phyloP scores from a whole-genome alignment of 2,329 filamentous ascomycete species.

The Calonectria pteridis region DNA sequence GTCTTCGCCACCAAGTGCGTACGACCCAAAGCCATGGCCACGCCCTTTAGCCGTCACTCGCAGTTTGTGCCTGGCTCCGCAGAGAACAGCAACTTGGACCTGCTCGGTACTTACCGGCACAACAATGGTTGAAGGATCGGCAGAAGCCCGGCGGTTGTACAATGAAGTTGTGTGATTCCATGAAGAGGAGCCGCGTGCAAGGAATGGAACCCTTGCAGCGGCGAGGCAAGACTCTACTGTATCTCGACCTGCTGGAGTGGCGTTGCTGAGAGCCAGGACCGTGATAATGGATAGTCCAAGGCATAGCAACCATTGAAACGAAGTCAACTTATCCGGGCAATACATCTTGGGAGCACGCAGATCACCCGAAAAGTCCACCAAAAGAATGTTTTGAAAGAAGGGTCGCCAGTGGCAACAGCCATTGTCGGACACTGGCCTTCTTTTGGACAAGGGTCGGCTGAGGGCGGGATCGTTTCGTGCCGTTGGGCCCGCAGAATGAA shows the following conservation, averaged over 20 bases:
- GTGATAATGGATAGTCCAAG: not conserved
- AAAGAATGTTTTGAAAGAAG: not conserved
- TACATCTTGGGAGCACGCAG: not conserved
- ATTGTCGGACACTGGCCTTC: not conserved
- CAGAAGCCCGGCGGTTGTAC: conserved; percentile 49
- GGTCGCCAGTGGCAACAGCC: not conserved
- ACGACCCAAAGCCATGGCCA: conserved; percentile 67
- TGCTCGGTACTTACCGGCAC: conserved; percentile 51
- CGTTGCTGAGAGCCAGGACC: not conserved
- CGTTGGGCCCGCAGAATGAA: not conserved
- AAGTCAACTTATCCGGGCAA: not conserved
- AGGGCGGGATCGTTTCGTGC: not conserved
- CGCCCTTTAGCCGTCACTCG: conserved; percentile 65
- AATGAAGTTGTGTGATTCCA: conserved; percentile 50
- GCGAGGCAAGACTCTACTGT: conserved; percentile 37
- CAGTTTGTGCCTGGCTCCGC: conserved; percentile 55
- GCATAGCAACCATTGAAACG: not conserved
- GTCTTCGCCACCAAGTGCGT: conserved; percentile 57
- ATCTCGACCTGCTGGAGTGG: not conserved
- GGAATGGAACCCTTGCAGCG: conserved; percentile 33
- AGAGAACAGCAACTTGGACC: conserved; percentile 59
- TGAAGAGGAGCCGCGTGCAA: conserved; percentile 23
- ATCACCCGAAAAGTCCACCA: not conserved
- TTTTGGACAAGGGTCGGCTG: not conserved
- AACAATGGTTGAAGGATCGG: conserved; percentile 46